Evolutionary conservation across 495 filamentous ascomycete genomes (phyloP).

Genomic region (Thermothielavioides terrestris): DNA sequence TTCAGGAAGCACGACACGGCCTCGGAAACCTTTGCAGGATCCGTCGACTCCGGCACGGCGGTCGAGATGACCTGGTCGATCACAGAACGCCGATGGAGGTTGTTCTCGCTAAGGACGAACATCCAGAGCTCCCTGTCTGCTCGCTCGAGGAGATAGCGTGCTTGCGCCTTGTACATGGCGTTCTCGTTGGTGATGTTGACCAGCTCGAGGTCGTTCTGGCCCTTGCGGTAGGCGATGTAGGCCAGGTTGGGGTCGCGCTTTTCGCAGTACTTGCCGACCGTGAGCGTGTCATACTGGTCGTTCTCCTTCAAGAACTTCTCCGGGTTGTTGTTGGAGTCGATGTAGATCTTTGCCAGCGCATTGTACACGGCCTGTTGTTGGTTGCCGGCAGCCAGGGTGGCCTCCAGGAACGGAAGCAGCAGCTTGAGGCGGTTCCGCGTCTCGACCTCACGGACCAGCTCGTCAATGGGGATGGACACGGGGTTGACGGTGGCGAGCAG

Average conservation of each 20-base stretch:
- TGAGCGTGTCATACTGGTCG: conserved; percentile 87
- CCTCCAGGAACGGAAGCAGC: conserved; percentile 91
- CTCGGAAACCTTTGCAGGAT: conserved; percentile 90
- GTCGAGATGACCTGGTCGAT: conserved; percentile 96
- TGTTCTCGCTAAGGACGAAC: conserved; percentile 92
- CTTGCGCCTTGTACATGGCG: conserved; percentile 96
- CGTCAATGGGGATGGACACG: conserved; percentile 83
- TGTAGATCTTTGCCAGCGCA: conserved; percentile 98
- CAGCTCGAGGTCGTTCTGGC: conserved; percentile 93
- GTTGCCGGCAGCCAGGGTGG: conserved; percentile 81
- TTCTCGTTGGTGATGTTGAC: conserved; percentile 99
- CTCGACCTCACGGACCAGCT: conserved; percentile 92
- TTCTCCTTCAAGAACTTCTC: conserved; percentile 99
- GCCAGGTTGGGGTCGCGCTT: conserved; percentile 97
- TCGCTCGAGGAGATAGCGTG: conserved; percentile 87
- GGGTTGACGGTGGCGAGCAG: conserved; percentile 83
- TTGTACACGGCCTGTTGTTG: conserved; percentile 98
- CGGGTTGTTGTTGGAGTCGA: conserved; percentile 97
- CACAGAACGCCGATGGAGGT: conserved; percentile 82
- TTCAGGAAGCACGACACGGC: conserved; percentile 89
- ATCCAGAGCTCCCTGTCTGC: conserved; percentile 86
- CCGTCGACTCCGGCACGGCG: conserved; percentile 86
- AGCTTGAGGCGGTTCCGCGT: conserved; percentile 92
- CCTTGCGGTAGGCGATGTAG: conserved; percentile 92
- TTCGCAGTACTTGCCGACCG: conserved; percentile 96